A percentile compares a stretch with the other conserved stretches of the same genome.
Evolutionary conservation across 1,139 yeast genomes (phyloP).

Genomic region (Suhomyces taliae): DNA sequence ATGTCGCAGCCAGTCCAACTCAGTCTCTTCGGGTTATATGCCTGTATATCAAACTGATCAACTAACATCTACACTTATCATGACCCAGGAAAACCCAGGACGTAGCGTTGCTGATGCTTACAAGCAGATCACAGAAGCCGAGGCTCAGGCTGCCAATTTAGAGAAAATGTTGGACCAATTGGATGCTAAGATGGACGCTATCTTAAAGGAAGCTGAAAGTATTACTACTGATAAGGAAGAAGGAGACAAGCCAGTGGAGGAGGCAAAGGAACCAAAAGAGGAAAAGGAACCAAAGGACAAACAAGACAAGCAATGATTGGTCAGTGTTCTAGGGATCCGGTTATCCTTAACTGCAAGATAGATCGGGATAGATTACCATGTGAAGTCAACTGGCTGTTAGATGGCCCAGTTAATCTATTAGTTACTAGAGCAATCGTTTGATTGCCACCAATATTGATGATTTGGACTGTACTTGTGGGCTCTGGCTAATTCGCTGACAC

Average conservation of each 20-base stretch:
- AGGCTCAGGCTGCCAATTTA: conserved; percentile 50
- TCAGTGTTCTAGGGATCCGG: too few relatives aligned
- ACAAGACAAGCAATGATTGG: neutral
- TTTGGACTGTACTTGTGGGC: too few relatives aligned
- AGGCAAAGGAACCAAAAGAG: neutral
- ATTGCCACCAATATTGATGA: too few relatives aligned
- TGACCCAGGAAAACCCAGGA: conserved; percentile 16
- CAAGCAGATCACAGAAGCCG: conserved; percentile 56
- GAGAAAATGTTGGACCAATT: conserved; percentile 57
- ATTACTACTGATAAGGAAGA: conserved; percentile 6
- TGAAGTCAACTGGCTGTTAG: too few relatives aligned
- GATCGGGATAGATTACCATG: too few relatives aligned
- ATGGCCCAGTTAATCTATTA: too few relatives aligned
- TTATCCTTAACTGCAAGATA: too few relatives aligned
- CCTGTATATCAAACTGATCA: neutral
- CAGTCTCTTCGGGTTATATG: neutral
- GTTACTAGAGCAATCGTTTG: too few relatives aligned
- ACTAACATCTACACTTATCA: conserved; percentile 1
- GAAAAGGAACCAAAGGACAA: neutral
- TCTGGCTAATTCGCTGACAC: too few relatives aligned
- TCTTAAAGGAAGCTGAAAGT: conserved; percentile 42
- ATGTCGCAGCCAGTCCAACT: too few relatives aligned
- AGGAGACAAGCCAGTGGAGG: conserved; percentile 1
- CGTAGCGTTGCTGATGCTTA: conserved; percentile 46
- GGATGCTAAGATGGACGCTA: conserved; percentile 54